Conservation (phyloP, 257 asterid genomes). For the Ehretia macrophylla region DNA sequence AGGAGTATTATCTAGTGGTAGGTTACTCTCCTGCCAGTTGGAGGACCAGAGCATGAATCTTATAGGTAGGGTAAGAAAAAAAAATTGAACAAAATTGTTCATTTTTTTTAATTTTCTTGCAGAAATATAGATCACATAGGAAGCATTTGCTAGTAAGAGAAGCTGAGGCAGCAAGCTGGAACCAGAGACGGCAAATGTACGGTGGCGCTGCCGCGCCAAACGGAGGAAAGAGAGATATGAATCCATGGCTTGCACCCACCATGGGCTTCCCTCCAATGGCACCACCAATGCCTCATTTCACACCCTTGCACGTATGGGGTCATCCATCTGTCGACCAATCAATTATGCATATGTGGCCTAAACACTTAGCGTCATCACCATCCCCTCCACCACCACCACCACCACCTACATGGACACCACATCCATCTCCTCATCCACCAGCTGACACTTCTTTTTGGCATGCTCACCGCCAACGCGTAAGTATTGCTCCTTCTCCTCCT, state of each 20-base stretch:
- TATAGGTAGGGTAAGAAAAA: too few species aligned
- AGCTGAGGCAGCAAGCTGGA: constrained; percentile 83
- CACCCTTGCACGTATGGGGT: constrained; percentile 96
- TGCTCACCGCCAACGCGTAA: constrained; percentile 46
- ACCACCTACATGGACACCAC: constrained; percentile 20
- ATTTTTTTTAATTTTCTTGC: too few species aligned
- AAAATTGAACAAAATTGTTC: too few species aligned
- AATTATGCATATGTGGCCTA: constrained; percentile 71
- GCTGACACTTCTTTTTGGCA: constrained; percentile 48
- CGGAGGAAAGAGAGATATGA: constrained; percentile 47
- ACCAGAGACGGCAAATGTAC: constrained; percentile 53
- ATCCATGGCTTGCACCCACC: constrained; percentile 59
- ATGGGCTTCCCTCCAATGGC: constrained; percentile 56
- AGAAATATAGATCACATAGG: constrained; percentile 86
- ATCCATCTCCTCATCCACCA: constrained; percentile 33
- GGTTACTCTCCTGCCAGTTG: too few species aligned
- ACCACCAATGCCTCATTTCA: constrained; percentile 38
- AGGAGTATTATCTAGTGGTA: too few species aligned
- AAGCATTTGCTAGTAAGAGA: constrained; percentile 75
- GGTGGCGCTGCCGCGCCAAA: constrained; percentile 22
- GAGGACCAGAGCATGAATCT: too few species aligned
- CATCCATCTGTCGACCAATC: constrained; percentile 87
- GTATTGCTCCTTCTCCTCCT: constrained; percentile 40
- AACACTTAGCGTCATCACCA: constrained; percentile 49
- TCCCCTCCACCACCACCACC: constrained; percentile 24